Evolutionary conservation across 2,329 filamentous ascomycete species (phyloP).

Genomic region (Verticillium tricorpus): DNA sequence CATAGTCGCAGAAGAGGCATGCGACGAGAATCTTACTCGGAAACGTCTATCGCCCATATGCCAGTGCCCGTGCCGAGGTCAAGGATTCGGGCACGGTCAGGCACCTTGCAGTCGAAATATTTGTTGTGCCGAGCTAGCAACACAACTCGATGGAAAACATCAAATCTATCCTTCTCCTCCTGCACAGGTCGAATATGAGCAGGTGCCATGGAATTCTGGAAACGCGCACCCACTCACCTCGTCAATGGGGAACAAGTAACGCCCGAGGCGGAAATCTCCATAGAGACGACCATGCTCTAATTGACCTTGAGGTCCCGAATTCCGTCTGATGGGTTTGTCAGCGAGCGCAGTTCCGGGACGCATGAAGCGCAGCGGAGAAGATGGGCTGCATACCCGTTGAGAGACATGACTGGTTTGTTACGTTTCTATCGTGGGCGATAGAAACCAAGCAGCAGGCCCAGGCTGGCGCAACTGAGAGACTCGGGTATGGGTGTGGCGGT

Average conservation of each 20-base stretch:
- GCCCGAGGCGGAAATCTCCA: constrained; percentile 61
- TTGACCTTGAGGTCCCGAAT: constrained; percentile 22
- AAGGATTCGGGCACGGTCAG: constrained; percentile 38
- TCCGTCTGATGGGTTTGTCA: neutral
- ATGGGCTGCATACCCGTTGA: constrained; percentile 19
- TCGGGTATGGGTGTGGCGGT: neutral
- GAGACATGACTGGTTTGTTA: constrained; percentile 24
- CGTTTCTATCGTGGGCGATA: neutral
- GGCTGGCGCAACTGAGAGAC: neutral
- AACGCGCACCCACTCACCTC: constrained; percentile 46
- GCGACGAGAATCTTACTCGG: constrained; percentile 50
- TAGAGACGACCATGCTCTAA: constrained; percentile 66
- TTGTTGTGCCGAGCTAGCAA: constrained; percentile 53
- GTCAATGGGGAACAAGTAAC: constrained; percentile 76
- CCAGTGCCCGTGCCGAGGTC: constrained; percentile 82
- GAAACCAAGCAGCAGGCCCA: neutral
- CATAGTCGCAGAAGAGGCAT: neutral
- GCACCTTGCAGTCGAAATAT: constrained; percentile 13
- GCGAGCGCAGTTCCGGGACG: neutral
- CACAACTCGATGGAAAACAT: constrained; percentile 78
- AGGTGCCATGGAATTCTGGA: neutral
- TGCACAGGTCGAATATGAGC: constrained; percentile 22
- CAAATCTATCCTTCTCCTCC: constrained; percentile 71
- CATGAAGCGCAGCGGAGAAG: neutral
- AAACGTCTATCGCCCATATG: constrained; percentile 87